phyloP scores from a whole-genome alignment of 1,284 basidiomycete species.

The Abortiporus biennis region DNA sequence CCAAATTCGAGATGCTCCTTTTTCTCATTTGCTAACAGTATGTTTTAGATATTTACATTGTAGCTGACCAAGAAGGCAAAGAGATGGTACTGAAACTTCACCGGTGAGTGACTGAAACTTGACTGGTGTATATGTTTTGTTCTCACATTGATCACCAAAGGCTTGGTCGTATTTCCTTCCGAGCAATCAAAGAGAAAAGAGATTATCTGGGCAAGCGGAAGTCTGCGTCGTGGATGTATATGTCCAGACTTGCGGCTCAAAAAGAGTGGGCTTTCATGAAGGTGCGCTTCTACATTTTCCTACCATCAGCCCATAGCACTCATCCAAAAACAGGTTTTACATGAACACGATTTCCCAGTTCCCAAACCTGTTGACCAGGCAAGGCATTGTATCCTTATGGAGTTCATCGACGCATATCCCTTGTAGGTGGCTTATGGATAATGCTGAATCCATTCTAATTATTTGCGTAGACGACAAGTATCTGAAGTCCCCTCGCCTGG shows the following conservation, averaged over 20 bases:
- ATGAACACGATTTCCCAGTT: slow-evolving; percentile 92
- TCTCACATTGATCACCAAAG: slow-evolving; percentile 46
- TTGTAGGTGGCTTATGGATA: slow-evolving; percentile 46
- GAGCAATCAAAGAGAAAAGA: slow-evolving; percentile 94
- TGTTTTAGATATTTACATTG: slow-evolving; percentile 84
- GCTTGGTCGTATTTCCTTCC: slow-evolving; percentile 93
- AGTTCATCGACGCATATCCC: slow-evolving; percentile 93
- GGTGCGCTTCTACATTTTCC: slow-evolving; percentile 38
- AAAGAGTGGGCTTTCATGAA: slow-evolving; percentile 99
- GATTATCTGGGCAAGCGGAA: slow-evolving; percentile 96
- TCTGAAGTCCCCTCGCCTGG: slow-evolving; percentile 80
- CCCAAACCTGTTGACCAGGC: slow-evolving; percentile 93
- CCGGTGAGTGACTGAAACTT: slow-evolving; percentile 42
- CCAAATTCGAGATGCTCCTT: slow-evolving; percentile 18
- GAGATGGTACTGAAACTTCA: slow-evolving; percentile 92
- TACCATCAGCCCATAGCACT: neutral
- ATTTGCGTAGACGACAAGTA: slow-evolving; percentile 75
- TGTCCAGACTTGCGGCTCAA: slow-evolving; percentile 93
- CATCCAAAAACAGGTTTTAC: slow-evolving; percentile 60
- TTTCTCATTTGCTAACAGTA: neutral
- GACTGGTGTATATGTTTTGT: neutral
- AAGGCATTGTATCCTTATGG: slow-evolving; percentile 95
- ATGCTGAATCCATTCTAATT: neutral
- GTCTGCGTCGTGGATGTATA: slow-evolving; percentile 99
- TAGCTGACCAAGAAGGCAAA: slow-evolving; percentile 77